Percentiles rank a stretch among this genome's conserved stretches.
Conservation (phyloP, 306 rosid species). For the Purshia tridentata region DNA sequence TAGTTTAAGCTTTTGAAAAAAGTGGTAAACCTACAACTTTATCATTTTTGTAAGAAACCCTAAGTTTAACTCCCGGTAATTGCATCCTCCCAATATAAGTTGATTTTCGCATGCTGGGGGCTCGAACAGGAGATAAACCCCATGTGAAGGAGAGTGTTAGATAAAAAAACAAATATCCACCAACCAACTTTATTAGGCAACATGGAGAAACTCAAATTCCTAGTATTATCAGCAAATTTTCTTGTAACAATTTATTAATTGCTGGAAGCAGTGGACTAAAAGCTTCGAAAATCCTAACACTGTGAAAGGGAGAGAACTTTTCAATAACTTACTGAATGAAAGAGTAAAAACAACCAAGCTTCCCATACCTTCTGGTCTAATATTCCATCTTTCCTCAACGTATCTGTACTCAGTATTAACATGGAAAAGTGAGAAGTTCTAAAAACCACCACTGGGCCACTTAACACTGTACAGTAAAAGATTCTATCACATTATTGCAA, state of each 20-base stretch:
- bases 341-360: background rate
- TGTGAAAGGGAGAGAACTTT: background rate
- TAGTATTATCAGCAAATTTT: background rate
- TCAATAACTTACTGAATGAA: background rate
- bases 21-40: no score
- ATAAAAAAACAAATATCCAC: no score
- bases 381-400: conserved; percentile 4
- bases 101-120: no score
- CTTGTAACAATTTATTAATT: background rate
- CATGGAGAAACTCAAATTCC: background rate
- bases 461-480: background rate
- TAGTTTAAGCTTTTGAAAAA: no score
- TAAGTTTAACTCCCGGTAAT: no score
- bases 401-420: background rate
- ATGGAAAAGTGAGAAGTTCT: conserved; percentile 2
- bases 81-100: no score
- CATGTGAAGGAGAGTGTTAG: no score
- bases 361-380: background rate
- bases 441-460: background rate
- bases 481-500: conserved; percentile 29
- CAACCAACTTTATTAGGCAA: no score
- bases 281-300: background rate
- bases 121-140: no score
- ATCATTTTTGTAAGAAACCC: no score
- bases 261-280: background rate